Evolutionary conservation across 495 filamentous ascomycete species (phyloP), one percentile per base, ranked within the genome.

Genomic region (Xylaria castorea): DNA sequence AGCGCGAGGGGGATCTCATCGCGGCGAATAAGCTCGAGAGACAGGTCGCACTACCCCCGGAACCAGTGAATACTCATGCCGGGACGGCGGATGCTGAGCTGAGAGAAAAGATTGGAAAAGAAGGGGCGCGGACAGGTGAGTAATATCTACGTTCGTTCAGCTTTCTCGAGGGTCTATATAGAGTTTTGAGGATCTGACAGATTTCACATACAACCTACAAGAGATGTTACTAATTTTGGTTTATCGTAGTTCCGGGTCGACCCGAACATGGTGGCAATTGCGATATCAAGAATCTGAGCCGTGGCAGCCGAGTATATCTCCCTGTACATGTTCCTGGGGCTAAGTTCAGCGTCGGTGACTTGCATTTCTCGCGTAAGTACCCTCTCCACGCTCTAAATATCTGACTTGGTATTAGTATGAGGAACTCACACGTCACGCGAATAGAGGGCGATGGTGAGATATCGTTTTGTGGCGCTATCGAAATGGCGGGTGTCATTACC

Each of bases 401-500:
- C 64, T 18, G 25, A 20, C 5, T 60, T 42, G 22, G 16, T 27
- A 16, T 12, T 2, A 60, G 1, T 16, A 63, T 38, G 30, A 63
- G 32, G 36, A 7, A 4, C 51, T 65, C 16, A 48, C 64, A 44
- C 57, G 65, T 27, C 66, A 22, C 12, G 38, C 40, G 60, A 57
- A 68, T 30, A 84, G 89, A 97, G 80, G 94, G 94, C 30, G 94
- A 97, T 78, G 95, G 95, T 5, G 95, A 98, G 80, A 97, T 98
- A 65, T 93, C 91, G 0, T 98, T 98, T 82, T 98, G 95, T 76
- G 95, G 95, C 18, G 95, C 95, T 12, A 98, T 98, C 72, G 95
- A 98, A 80, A 98, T 98, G 93, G 93, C 95, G 0, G 95, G 95
- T 25, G 83, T 94, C 20, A 97, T 98, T 73, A 98, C 95, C 3